Percentiles rank a stretch among this genome's conserved stretches.
Conservation (phyloP, 202 grass and related monocot genomes). For the Cymbopogon flexuosus region DNA sequence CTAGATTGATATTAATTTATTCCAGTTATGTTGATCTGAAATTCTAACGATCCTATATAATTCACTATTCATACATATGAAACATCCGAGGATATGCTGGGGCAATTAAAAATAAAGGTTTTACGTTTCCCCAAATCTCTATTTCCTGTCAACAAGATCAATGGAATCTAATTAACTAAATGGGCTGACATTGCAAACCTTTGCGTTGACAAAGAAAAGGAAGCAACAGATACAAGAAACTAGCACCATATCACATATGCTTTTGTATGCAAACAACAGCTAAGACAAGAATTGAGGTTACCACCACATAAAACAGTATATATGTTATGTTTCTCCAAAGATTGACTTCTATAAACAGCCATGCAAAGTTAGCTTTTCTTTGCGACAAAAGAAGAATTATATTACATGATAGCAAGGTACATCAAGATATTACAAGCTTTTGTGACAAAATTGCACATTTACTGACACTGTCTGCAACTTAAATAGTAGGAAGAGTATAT, state of each 20-base stretch:
- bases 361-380: neutral
- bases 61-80: no score
- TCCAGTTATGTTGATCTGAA: no score
- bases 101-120: no score
- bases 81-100: no score
- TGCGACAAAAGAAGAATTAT: neutral
- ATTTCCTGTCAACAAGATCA: neutral
- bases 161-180: neutral
- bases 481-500: neutral
- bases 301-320: neutral
- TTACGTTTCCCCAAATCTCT: no score
- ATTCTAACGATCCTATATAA: no score
- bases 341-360: neutral
- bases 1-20: no score
- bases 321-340: neutral
- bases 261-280: neutral
- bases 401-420: no score
- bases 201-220: neutral
- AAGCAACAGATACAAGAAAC: neutral
- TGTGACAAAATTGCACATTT: neutral
- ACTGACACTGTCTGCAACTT: neutral
- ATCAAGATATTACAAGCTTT: neutral
- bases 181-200: neutral
- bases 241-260: neutral
- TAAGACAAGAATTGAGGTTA: neutral